These are phyloP conservation scores for Tinospora cordifolia DNA, from an alignment of 164 flowering plant species.

Conservation along the genomic window DNA sequence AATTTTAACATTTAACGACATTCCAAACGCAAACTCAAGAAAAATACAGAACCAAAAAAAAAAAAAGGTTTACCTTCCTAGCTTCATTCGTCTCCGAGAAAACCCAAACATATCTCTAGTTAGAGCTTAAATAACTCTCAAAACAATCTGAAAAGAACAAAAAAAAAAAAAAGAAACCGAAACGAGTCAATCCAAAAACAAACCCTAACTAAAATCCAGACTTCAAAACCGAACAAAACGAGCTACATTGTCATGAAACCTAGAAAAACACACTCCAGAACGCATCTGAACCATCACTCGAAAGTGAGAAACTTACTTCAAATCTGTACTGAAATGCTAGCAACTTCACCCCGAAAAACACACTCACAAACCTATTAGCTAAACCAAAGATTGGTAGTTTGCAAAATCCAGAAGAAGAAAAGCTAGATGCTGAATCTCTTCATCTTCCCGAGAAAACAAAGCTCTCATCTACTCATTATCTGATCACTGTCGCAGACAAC, in stretches of 20 bases:
- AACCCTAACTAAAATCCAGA: conserved; percentile 7
- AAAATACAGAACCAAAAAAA: background rate
- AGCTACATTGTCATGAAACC: conserved; percentile 7
- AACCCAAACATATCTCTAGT: conserved; percentile 54
- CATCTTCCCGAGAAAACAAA: background rate
- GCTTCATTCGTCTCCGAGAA: conserved; percentile 55
- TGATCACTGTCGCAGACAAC: background rate
- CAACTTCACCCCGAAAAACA: too few species aligned
- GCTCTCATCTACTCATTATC: background rate
- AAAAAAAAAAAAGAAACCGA: background rate
- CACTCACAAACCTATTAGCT: too few species aligned
- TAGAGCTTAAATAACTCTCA: conserved; percentile 3
- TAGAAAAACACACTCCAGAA: background rate
- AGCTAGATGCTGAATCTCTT: background rate
- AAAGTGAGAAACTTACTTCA: too few species aligned
- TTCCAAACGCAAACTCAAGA: background rate
- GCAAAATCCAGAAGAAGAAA: background rate
- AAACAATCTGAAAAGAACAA: background rate
- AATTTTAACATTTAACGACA: background rate
- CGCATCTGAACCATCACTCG: background rate
- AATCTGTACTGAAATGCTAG: too few species aligned
- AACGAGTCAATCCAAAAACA: background rate
- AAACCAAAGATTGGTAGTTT: background rate
- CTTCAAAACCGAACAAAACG: background rate
- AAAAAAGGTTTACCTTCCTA: conserved; percentile 42